These are phyloP conservation scores for Bacidia gigantensis DNA, from an alignment of 495 filamentous ascomycete species.

Conservation along the genomic window DNA sequence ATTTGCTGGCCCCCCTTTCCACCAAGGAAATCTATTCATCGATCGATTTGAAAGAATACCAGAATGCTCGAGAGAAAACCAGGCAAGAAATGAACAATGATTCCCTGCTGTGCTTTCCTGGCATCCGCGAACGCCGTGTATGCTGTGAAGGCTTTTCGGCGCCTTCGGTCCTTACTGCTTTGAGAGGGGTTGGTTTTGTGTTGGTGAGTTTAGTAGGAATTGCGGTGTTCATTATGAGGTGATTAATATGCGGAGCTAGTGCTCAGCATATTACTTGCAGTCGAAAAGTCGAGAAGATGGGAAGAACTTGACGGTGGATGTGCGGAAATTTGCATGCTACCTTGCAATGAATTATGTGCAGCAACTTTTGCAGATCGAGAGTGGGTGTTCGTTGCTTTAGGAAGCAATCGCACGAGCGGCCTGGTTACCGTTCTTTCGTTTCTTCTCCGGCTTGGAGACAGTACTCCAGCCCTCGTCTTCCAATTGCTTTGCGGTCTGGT, in stretches of 20 bases:
- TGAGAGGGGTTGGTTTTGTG: not conserved
- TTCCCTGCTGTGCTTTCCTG: too few relatives aligned
- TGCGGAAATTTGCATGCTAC: not conserved
- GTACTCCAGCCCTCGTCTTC: constrained; percentile 74
- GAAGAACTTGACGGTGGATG: too few relatives aligned
- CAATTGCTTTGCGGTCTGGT: constrained; percentile 23
- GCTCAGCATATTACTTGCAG: not conserved
- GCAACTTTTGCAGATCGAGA: not conserved
- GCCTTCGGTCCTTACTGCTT: not conserved
- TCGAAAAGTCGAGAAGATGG: not conserved
- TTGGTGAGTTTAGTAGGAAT: not conserved
- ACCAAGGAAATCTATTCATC: not conserved
- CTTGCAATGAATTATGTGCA: not conserved
- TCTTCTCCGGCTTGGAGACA: constrained; percentile 43
- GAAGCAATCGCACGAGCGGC: constrained; percentile 36
- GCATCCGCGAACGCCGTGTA: too few relatives aligned
- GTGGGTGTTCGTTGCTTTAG: constrained; percentile 1
- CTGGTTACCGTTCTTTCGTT: constrained; percentile 33
- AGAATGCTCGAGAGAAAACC: not conserved
- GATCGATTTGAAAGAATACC: not conserved
- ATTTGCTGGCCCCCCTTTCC: not conserved
- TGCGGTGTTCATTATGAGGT: not conserved
- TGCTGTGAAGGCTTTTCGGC: too few relatives aligned
- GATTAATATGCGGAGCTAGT: not conserved
- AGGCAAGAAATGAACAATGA: not conserved